These are phyloP conservation scores for Globisporangium nunn DNA, from an alignment of 352 stramenopile species.

Conservation along the genomic window DNA sequence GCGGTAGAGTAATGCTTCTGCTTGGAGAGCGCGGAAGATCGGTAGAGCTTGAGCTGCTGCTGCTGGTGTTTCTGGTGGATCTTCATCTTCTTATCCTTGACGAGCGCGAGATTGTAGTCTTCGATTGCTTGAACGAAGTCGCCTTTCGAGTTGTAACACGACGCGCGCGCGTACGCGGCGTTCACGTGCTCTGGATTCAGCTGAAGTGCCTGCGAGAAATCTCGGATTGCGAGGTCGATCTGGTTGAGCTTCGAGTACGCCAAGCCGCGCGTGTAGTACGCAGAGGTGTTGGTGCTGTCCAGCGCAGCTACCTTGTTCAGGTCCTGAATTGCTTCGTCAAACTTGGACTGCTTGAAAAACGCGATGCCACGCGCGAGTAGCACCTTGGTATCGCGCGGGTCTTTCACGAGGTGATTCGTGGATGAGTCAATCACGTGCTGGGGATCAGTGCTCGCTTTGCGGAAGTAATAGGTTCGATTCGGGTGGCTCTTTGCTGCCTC, in stretches of 20 bases:
- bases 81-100: constrained; percentile 61
- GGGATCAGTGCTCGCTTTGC: constrained; percentile 50
- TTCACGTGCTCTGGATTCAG: constrained; percentile 86
- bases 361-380: constrained; percentile 66
- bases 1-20: constrained; percentile 24
- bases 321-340: constrained; percentile 51
- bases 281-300: constrained; percentile 30
- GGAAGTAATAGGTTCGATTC: constrained; percentile 76
- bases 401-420: constrained; percentile 52
- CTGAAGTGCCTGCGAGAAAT: constrained; percentile 68
- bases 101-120: constrained; percentile 85
- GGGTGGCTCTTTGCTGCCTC: constrained; percentile 54
- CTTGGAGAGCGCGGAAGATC: constrained; percentile 13
- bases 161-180: constrained; percentile 78
- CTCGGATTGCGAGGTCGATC: constrained; percentile 66
- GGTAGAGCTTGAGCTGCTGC: constrained; percentile 31
- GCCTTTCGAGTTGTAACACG: constrained; percentile 82
- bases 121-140: constrained; percentile 84
- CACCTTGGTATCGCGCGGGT: constrained; percentile 56
- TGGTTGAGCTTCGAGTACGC: constrained; percentile 61
- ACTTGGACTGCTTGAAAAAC: constrained; percentile 70
- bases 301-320: constrained; percentile 39
- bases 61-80: constrained; percentile 19
- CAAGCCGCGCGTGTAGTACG: constrained; percentile 73
- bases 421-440: constrained; percentile 68